phyloP scores from a whole-genome alignment of 1,139 yeast species.

The Kodamaea anthophila region DNA sequence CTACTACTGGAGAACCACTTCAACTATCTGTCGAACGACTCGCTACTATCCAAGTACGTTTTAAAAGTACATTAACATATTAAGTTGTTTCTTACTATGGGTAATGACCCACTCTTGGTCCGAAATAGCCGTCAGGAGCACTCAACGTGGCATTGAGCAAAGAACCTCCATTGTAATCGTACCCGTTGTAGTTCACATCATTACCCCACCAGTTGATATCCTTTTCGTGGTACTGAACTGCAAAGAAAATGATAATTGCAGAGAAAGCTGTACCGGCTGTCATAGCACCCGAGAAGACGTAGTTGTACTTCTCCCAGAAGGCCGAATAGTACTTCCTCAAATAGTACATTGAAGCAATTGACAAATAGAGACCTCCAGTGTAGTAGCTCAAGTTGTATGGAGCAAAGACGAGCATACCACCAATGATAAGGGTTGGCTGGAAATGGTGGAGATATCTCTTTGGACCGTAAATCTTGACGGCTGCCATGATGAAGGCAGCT shows the following conservation, averaged over 20 bases:
- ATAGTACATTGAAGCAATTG: constrained; percentile 13
- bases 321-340: constrained; percentile 11
- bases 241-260: constrained; percentile 15
- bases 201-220: constrained; percentile 16
- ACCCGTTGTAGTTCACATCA: constrained; percentile 10
- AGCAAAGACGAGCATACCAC: constrained; percentile 14
- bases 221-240: constrained; percentile 14
- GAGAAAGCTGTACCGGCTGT: constrained; percentile 16
- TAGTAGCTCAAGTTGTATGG: constrained; percentile 13
- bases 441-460: constrained; percentile 9
- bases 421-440: constrained; percentile 15
- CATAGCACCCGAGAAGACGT: constrained; percentile 13
- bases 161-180: constrained; percentile 10
- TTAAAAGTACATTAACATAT: too few species aligned
- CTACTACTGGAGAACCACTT: too few species aligned
- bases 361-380: constrained; percentile 13
- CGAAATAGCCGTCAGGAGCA: constrained; percentile 16
- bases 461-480: constrained; percentile 19
- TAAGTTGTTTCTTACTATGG: constrained; percentile 2
- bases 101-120: constrained; percentile 11
- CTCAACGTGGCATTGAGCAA: constrained; percentile 10
- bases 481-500: constrained; percentile 22
- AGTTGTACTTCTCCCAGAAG: constrained; percentile 18
- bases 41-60: too few species aligned
- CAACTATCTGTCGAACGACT: too few species aligned